Conservation (phyloP, 306 rosid genomes). For the Cucumis hystrix region DNA sequence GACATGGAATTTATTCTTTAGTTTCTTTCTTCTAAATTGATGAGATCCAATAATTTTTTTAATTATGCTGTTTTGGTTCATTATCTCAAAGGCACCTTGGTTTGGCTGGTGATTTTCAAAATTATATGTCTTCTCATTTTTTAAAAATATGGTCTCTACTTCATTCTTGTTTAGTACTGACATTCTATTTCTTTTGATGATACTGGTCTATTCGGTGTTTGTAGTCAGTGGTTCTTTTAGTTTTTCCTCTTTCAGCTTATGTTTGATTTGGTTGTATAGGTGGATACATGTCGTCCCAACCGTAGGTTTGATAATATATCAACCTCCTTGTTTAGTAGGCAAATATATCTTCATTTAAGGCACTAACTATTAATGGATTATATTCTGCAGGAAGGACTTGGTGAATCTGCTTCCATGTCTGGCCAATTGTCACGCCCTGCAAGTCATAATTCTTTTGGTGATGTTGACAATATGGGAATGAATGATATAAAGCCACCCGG, state of each 20-base stretch:
- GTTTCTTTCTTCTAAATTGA: background rate
- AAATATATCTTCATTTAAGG: constrained; percentile 4
- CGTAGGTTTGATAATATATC: background rate
- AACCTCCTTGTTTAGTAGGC: background rate
- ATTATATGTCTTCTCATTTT: background rate
- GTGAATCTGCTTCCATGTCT: constrained; percentile 43
- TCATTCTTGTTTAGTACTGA: background rate
- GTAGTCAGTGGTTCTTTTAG: background rate
- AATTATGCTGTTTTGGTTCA: background rate
- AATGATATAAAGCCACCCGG: constrained; percentile 26
- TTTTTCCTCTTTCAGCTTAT: background rate
- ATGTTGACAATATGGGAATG: constrained; percentile 32
- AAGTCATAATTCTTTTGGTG: constrained; percentile 56
- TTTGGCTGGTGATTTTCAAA: background rate
- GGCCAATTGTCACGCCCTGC: constrained; percentile 50
- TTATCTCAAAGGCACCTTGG: background rate
- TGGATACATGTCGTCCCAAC: background rate
- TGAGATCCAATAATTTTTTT: background rate
- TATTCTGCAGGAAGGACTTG: constrained; percentile 65
- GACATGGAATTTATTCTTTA: background rate
- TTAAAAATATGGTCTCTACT: background rate
- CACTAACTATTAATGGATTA: constrained; percentile 9
- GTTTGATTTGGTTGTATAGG: background rate
- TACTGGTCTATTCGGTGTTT: background rate
- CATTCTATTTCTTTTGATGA: background rate